Evolutionary conservation across 352 stramenopile species (phyloP).

Genomic region (Phytophthora pini): DNA sequence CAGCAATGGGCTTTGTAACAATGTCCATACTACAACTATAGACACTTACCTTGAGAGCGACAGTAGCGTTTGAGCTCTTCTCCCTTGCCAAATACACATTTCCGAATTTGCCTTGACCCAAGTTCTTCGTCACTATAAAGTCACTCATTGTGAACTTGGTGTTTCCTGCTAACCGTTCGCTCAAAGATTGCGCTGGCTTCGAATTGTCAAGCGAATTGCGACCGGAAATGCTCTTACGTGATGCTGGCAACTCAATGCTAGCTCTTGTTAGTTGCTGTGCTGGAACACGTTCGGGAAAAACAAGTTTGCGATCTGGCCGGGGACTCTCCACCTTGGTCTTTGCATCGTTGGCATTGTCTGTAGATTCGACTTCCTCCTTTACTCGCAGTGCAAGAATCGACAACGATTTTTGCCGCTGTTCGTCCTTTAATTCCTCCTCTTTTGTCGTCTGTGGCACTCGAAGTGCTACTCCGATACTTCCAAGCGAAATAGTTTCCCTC

Average conservation of each 20-base stretch:
- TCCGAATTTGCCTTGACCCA: slow-evolving; percentile 88
- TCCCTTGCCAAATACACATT: slow-evolving; percentile 87
- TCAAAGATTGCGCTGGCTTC: slow-evolving; percentile 44
- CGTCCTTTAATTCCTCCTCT: slow-evolving; percentile 2
- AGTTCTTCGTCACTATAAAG: slow-evolving; percentile 78
- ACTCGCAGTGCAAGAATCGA: not conserved
- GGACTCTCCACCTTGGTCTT: slow-evolving; percentile 2
- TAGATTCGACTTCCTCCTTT: slow-evolving; percentile 14
- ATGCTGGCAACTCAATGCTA: slow-evolving; percentile 11
- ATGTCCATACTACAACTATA: not conserved
- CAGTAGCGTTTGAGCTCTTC: slow-evolving; percentile 63
- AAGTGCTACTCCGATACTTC: slow-evolving; percentile 22
- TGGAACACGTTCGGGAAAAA: slow-evolving; percentile 48
- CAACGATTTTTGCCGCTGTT: not conserved
- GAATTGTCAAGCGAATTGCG: slow-evolving; percentile 58
- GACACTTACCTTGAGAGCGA: slow-evolving; percentile 77
- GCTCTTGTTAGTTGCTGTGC: slow-evolving; percentile 15
- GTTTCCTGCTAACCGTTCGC: slow-evolving; percentile 55
- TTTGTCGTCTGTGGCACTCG: slow-evolving; percentile 19
- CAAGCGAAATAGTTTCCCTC: slow-evolving; percentile 35
- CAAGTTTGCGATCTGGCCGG: slow-evolving; percentile 16
- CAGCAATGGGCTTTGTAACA: slow-evolving; percentile 3
- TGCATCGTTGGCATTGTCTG: not conserved
- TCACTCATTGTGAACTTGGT: slow-evolving; percentile 81
- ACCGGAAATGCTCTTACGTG: slow-evolving; percentile 29